phyloP scores from a whole-genome alignment of 768 basidiomycete genomes.

The Collybia mongolica region DNA sequence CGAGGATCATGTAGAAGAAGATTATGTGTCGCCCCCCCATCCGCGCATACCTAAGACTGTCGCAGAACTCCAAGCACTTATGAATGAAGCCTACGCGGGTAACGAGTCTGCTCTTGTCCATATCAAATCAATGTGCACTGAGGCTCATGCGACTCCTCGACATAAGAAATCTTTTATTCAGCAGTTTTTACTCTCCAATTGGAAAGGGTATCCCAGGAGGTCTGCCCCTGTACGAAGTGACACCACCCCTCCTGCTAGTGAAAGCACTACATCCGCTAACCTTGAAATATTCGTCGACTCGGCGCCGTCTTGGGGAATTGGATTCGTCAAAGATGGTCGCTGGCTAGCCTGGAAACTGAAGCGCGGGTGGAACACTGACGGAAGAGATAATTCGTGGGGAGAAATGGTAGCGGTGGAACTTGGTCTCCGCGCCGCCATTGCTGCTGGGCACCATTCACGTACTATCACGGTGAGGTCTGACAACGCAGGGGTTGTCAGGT shows the following conservation, averaged over 20 bases:
- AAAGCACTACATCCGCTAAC: not conserved
- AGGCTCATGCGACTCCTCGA: slow-evolving; percentile 18
- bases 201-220: slow-evolving; percentile 9
- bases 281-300: slow-evolving; percentile 38
- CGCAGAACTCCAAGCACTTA: not conserved
- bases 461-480: slow-evolving; percentile 35
- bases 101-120: slow-evolving; percentile 2
- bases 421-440: slow-evolving; percentile 29
- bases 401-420: slow-evolving; percentile 45
- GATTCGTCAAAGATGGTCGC: slow-evolving; percentile 26
- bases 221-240: not conserved
- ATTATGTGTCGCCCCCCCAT: too few relatives aligned
- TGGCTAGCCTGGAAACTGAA: slow-evolving; percentile 42
- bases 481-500: slow-evolving; percentile 37
- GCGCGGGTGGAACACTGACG: slow-evolving; percentile 23
- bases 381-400: slow-evolving; percentile 39
- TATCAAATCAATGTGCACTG: slow-evolving; percentile 14
- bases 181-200: slow-evolving; percentile 17
- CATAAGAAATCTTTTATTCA: slow-evolving; percentile 13
- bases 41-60: not conserved
- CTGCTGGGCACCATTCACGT: slow-evolving; percentile 15
- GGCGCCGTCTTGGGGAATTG: slow-evolving; percentile 37
- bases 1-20: too few relatives aligned
- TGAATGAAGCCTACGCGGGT: not conserved
- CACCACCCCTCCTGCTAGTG: slow-evolving; percentile 6